phyloP scores from a whole-genome alignment of 202 grass and related monocot genomes.

The Cymbopogon flexuosus region DNA sequence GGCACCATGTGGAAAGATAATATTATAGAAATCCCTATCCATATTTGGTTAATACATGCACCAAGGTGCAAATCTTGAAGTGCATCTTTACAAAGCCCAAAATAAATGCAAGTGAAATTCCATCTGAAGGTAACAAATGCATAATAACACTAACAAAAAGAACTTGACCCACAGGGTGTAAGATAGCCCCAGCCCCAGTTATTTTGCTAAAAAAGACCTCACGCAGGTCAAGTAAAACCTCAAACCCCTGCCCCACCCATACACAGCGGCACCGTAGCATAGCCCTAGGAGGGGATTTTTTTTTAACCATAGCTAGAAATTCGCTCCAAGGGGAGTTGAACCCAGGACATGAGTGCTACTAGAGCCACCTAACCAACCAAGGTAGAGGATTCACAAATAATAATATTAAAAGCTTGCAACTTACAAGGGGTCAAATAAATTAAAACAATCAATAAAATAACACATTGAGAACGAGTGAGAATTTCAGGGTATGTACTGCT shows the following conservation, averaged over 20 bases:
- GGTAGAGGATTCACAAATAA: neutral
- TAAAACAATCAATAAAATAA: neutral
- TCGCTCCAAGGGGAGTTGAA: neutral
- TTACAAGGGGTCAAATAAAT: neutral
- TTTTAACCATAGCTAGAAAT: neutral
- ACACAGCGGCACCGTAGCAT: no score
- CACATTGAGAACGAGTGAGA: constrained; percentile 1
- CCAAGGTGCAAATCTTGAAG: neutral
- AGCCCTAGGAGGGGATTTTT: neutral
- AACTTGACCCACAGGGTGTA: neutral
- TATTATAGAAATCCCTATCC: neutral
- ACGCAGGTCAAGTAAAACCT: neutral
- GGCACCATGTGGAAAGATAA: neutral
- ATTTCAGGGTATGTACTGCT: constrained; percentile 6
- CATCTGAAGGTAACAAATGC: neutral
- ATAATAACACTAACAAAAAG: neutral
- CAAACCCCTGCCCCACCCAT: neutral
- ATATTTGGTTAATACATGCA: neutral
- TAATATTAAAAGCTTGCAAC: neutral
- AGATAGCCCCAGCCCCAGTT: neutral
- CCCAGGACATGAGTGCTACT: neutral
- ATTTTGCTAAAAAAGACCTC: neutral
- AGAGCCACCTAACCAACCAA: neutral
- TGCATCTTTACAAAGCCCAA: neutral
- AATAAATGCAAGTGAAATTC: neutral